Evolutionary conservation across 23 red algal species (phyloP).

Genomic region (Gracilaria gracilis): DNA sequence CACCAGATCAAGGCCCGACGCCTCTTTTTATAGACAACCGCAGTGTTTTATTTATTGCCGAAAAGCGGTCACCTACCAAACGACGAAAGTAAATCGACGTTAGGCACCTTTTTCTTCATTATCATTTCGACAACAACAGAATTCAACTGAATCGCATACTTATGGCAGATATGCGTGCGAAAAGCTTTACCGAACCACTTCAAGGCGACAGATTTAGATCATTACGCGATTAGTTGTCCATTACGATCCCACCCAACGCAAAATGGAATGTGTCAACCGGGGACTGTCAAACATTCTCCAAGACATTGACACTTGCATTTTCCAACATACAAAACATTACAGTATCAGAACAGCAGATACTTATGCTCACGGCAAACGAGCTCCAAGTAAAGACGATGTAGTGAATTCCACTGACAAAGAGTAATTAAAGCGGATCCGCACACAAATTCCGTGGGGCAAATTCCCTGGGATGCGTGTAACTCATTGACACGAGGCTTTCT

Average conservation of each 20-base stretch:
- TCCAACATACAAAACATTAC: too few species aligned
- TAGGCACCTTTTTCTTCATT: background rate
- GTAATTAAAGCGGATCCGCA: too few species aligned
- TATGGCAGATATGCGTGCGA: constrained; percentile 10
- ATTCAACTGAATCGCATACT: background rate
- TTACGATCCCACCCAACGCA: background rate
- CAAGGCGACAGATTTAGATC: background rate
- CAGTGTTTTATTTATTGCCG: background rate
- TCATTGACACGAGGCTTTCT: too few species aligned
- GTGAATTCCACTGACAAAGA: too few species aligned
- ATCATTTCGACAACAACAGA: background rate
- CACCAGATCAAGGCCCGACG: too few species aligned
- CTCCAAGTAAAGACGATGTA: too few species aligned
- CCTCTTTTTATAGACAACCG: background rate
- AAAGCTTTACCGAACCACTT: constrained; percentile 27
- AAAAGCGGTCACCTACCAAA: background rate
- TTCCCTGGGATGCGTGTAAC: too few species aligned
- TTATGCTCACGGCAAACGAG: too few species aligned
- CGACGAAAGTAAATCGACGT: background rate
- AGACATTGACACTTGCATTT: too few species aligned
- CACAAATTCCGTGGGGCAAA: too few species aligned
- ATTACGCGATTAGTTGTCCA: background rate
- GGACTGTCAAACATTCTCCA: constrained; percentile 13
- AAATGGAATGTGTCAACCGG: background rate
- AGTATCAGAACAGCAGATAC: too few species aligned